phyloP scores from a whole-genome alignment of 345 rosid species.

The Melastoma malabathricum region DNA sequence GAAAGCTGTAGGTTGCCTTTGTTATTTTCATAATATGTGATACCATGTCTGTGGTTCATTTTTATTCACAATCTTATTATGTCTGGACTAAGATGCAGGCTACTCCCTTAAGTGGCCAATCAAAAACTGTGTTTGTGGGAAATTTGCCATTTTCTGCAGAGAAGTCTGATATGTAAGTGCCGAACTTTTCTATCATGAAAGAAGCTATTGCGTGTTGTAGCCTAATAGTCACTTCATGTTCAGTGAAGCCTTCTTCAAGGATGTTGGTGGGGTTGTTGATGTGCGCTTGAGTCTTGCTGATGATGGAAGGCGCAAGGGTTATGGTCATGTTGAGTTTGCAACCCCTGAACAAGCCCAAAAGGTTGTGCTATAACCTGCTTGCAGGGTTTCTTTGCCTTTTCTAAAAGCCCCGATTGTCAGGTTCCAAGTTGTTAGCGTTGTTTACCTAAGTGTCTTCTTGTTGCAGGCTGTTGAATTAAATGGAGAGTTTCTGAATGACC shows the following conservation, averaged over 20 bases:
- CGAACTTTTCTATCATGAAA: not conserved
- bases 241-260: conserved; percentile 68
- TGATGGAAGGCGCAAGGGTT: conserved; percentile 45
- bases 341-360: conserved; percentile 54
- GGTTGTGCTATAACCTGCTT: conserved; percentile 13
- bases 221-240: conserved; percentile 1
- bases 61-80: not conserved
- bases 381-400: no score
- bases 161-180: conserved; percentile 51
- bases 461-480: conserved; percentile 45
- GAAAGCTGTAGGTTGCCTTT: conserved; percentile 20
- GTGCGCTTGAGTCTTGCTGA: conserved; percentile 48
- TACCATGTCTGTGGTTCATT: no score
- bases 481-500: conserved; percentile 40
- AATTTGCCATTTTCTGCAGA: conserved; percentile 59
- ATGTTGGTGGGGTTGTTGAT: conserved; percentile 55
- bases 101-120: conserved; percentile 36
- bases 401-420: not conserved
- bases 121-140: conserved; percentile 58
- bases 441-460: not conserved
- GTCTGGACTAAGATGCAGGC: conserved; percentile 20
- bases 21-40: not conserved
- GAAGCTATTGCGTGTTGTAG: not conserved
- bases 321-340: conserved; percentile 75
- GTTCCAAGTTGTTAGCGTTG: not conserved